Evolutionary conservation across 2,329 filamentous ascomycete genomes (phyloP).

Genomic region (Colletotrichum spaethianum): DNA sequence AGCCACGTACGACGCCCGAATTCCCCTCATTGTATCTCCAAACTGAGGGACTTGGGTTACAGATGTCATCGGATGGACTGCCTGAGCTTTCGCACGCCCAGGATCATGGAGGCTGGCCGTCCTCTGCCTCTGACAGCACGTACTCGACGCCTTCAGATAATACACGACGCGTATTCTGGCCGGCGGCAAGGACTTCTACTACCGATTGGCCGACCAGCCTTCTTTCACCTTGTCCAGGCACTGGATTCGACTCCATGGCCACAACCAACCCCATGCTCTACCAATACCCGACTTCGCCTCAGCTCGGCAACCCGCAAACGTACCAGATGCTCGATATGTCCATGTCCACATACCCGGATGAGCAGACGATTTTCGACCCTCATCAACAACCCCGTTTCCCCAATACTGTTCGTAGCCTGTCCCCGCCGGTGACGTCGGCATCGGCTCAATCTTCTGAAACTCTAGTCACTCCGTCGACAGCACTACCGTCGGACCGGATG

Average conservation of each 20-base stretch:
- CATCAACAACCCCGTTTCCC: constrained; percentile 54
- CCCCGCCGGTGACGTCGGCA: constrained; percentile 60
- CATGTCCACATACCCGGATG: constrained; percentile 54
- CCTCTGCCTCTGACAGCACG: constrained; percentile 62
- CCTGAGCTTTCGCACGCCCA: constrained; percentile 45
- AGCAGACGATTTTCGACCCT: constrained; percentile 52
- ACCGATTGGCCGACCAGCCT: constrained; percentile 52
- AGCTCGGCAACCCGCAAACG: constrained; percentile 44
- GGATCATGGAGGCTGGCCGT: constrained; percentile 58
- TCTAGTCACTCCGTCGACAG: constrained; percentile 61
- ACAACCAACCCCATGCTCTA: constrained; percentile 47
- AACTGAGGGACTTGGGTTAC: constrained; percentile 36
- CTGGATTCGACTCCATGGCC: constrained; percentile 47
- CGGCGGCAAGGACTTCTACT: constrained; percentile 44
- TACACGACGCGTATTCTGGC: constrained; percentile 44
- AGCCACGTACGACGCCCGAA: constrained; percentile 40
- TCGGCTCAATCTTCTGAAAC: constrained; percentile 63
- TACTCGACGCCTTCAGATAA: constrained; percentile 64
- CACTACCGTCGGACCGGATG: constrained; percentile 53
- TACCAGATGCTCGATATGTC: constrained; percentile 55
- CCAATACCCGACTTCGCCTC: constrained; percentile 48
- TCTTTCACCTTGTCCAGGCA: constrained; percentile 47
- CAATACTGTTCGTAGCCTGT: constrained; percentile 64
- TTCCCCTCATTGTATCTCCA: constrained; percentile 37
- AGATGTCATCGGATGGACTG: constrained; percentile 27